These are phyloP conservation scores for Wallacemonas collosoma DNA, from an alignment of 208 protist species.

Conservation along the genomic window DNA sequence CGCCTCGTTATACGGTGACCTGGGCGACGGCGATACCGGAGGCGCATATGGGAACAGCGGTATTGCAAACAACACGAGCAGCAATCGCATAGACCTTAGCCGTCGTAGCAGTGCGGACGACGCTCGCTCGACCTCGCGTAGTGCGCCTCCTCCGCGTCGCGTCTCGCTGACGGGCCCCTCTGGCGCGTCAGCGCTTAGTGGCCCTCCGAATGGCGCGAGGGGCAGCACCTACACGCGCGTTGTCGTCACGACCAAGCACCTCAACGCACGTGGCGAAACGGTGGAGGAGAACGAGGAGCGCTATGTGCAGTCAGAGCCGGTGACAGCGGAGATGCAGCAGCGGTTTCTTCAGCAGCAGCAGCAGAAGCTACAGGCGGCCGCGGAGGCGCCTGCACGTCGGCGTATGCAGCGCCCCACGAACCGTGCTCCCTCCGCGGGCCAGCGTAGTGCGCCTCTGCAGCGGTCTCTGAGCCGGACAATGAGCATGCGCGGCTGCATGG, in stretches of 20 bases:
- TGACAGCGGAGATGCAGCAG: constrained; percentile 7
- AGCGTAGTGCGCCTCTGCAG: constrained; percentile 7
- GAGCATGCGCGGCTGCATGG: constrained; percentile 16
- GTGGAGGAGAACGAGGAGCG: neutral
- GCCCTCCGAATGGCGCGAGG: neutral
- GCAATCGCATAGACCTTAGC: neutral
- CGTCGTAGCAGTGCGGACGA: neutral
- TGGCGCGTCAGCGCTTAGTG: neutral
- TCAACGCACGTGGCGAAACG: constrained; percentile 15
- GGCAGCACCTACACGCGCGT: constrained; percentile 10
- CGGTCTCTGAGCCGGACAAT: constrained; percentile 15
- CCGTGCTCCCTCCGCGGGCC: constrained; percentile 3
- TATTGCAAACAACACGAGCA: neutral
- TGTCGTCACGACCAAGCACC: constrained; percentile 6
- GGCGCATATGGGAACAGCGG: neutral
- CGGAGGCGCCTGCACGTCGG: neutral
- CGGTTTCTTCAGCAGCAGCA: constrained; percentile 1
- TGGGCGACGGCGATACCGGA: neutral
- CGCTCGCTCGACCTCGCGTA: neutral
- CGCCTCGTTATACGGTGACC: constrained; percentile 8
- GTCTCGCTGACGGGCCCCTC: neutral
- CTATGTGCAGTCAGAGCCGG: neutral
- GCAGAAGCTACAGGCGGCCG: neutral
- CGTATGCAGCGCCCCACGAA: constrained; percentile 11
- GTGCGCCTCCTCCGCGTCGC: constrained; percentile 4